Conservation (phyloP, 306 rosid genomes). For the Canavalia ensiformis region DNA sequence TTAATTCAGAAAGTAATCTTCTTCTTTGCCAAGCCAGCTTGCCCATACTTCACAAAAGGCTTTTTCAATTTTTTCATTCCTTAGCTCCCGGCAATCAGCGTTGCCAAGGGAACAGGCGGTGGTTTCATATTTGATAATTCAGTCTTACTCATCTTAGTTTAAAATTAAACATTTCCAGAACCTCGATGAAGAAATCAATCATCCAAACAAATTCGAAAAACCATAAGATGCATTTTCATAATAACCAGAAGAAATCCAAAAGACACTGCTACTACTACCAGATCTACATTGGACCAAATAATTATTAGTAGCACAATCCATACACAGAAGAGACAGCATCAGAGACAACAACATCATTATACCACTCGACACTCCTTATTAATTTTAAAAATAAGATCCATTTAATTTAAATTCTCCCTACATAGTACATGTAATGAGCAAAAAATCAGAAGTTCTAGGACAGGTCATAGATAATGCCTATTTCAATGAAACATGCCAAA, state of each 20-base stretch:
- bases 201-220: constrained; percentile 27
- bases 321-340: background rate
- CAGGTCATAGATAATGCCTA: constrained; percentile 28
- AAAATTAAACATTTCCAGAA: constrained; percentile 45
- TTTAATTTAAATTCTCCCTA: background rate
- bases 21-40: constrained; percentile 95
- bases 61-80: constrained; percentile 73
- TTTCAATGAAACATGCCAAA: constrained; percentile 33
- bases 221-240: background rate
- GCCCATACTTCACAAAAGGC: constrained; percentile 86
- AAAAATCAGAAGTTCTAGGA: background rate
- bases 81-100: constrained; percentile 83
- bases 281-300: constrained; percentile 43
- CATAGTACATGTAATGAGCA: background rate
- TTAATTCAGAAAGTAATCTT: constrained; percentile 88
- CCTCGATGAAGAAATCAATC: constrained; percentile 16
- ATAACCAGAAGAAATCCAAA: constrained; percentile 13
- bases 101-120: constrained; percentile 83
- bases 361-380: constrained; percentile 8
- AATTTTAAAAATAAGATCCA: constrained; percentile 39
- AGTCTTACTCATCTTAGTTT: constrained; percentile 73
- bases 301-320: background rate
- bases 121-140: constrained; percentile 68
- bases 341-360: background rate
- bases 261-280: background rate